Conservation (phyloP, 768 basidiomycete genomes). For the Phylloporus arenicola region DNA sequence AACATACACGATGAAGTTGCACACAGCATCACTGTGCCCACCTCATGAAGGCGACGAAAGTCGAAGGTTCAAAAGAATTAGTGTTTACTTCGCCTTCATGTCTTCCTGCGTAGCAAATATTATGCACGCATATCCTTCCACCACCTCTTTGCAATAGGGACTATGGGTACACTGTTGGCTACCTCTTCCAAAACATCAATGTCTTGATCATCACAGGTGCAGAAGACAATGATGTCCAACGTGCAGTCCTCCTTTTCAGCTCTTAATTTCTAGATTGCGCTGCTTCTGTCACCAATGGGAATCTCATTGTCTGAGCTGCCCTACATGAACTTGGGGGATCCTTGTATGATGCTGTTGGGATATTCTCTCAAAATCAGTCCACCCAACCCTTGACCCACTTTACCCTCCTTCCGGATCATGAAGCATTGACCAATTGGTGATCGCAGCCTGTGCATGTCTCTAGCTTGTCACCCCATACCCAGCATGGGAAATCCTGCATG, state of each 20-base stretch:
- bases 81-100: constrained; percentile 54
- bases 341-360: constrained; percentile 63
- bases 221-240: constrained; percentile 51
- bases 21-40: constrained; percentile 48
- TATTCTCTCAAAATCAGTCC: constrained; percentile 58
- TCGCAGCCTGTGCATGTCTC: constrained; percentile 54
- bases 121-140: constrained; percentile 40
- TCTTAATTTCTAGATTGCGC: constrained; percentile 67
- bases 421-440: constrained; percentile 53
- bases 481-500: constrained; percentile 56
- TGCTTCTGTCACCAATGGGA: constrained; percentile 31
- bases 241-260: constrained; percentile 57
- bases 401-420: constrained; percentile 60
- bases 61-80: constrained; percentile 55
- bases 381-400: constrained; percentile 55
- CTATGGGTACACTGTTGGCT: constrained; percentile 35
- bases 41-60: constrained; percentile 43
- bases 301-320: constrained; percentile 37
- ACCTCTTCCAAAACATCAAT: constrained; percentile 29
- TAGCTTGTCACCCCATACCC: constrained; percentile 56
- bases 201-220: constrained; percentile 57
- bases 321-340: constrained; percentile 52
- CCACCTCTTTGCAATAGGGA: constrained; percentile 53
- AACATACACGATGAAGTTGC: constrained; percentile 59
- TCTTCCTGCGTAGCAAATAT: constrained; percentile 49